These are phyloP conservation scores for Hygrocybe punicea DNA, from an alignment of 768 basidiomycete species.

Conservation along the genomic window DNA sequence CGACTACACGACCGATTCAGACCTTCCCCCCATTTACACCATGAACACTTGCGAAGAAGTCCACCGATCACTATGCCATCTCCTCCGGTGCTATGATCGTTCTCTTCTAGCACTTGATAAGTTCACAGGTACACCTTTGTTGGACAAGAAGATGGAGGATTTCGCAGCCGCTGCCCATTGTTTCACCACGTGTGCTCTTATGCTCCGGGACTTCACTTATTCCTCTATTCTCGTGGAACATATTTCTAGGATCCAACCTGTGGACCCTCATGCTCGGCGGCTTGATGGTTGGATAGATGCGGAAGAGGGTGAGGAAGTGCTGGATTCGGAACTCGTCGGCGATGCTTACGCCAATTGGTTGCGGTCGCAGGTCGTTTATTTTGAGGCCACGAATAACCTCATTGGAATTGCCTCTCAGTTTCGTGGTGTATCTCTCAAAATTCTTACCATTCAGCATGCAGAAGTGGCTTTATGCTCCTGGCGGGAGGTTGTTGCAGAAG, in stretches of 20 bases:
- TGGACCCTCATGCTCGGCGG: too few relatives aligned
- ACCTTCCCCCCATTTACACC: background rate
- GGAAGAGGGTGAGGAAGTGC: too few relatives aligned
- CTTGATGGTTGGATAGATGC: too few relatives aligned
- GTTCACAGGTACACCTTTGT: background rate
- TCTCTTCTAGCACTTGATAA: background rate
- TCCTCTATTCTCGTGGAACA: background rate
- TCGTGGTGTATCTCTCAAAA: too few relatives aligned
- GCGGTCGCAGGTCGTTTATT: too few relatives aligned
- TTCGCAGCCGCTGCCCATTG: background rate
- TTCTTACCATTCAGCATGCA: too few relatives aligned
- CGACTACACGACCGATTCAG: background rate
- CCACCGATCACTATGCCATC: background rate
- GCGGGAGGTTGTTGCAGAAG: too few relatives aligned
- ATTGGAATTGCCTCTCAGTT: too few relatives aligned
- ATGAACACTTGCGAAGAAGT: background rate
- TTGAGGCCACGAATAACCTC: too few relatives aligned
- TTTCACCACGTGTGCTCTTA: background rate
- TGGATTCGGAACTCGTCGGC: too few relatives aligned
- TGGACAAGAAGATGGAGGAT: background rate
- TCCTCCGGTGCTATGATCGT: background rate
- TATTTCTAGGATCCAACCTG: background rate
- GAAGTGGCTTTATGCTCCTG: too few relatives aligned
- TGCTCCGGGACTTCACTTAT: background rate
- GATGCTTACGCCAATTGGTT: too few relatives aligned